Evolutionary conservation across 345 rosid species (phyloP).

Genomic region (Rubroshorea leprosula): DNA sequence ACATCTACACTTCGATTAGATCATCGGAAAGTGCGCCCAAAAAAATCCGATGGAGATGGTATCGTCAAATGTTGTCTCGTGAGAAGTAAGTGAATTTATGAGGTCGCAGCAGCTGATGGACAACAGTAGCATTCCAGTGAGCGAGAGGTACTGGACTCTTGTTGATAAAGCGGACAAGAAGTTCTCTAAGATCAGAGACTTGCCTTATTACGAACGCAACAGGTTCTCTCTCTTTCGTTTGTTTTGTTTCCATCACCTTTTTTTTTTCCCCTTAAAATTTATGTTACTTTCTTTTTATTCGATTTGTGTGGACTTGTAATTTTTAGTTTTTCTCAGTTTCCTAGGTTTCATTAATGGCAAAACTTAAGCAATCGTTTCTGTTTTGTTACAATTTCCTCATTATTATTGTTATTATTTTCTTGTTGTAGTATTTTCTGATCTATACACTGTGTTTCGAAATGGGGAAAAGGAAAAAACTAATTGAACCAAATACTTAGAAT

Average conservation of each 20-base stretch:
- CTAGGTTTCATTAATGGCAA: no score
- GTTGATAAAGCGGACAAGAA: conserved; percentile 94
- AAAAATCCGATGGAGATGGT: not conserved
- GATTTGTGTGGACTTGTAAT: not conserved
- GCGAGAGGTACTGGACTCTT: conserved; percentile 86
- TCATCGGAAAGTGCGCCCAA: not conserved
- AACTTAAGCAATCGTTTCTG: no score
- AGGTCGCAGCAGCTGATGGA: conserved; percentile 16
- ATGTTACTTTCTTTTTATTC: not conserved
- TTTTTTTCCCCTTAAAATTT: not conserved
- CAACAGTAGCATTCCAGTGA: conserved; percentile 49
- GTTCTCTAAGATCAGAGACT: conserved; percentile 96
- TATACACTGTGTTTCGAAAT: no score
- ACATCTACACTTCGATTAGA: no score
- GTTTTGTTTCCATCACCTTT: not conserved
- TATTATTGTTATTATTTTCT: no score
- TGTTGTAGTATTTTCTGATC: no score
- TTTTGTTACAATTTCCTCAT: no score
- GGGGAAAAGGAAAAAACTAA: no score
- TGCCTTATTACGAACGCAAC: conserved; percentile 89
- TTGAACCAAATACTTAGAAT: no score
- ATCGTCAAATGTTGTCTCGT: no score
- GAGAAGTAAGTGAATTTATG: not conserved
- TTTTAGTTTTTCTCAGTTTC: no score
- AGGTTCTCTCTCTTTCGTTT: conserved; percentile 37